Percentiles rank a stretch among this genome's conserved stretches.
phyloP scores from a whole-genome alignment of 768 basidiomycete species.

The Pulveroboletus frians region DNA sequence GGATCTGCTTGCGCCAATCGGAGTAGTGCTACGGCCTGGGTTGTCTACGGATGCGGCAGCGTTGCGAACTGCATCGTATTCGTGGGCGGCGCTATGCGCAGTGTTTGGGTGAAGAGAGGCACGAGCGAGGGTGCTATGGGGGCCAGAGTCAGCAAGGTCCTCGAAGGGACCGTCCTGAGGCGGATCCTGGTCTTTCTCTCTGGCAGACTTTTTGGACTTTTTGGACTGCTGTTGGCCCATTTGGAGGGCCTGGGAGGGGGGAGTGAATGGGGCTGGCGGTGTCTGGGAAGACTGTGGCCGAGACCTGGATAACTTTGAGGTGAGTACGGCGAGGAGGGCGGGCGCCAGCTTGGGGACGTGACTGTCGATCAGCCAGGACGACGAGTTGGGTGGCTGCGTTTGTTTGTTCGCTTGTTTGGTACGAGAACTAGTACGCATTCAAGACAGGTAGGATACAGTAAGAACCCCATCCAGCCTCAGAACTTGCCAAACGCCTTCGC shows the following conservation, averaged over 20 bases:
- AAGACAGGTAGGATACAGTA: constrained; percentile 20
- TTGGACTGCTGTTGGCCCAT: constrained; percentile 87
- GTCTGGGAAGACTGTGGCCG: constrained; percentile 72
- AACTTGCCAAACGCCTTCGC: constrained; percentile 95
- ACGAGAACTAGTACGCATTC: background rate
- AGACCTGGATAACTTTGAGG: constrained; percentile 63
- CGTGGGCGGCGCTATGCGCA: constrained; percentile 36
- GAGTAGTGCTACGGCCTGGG: constrained; percentile 30
- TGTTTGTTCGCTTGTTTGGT: constrained; percentile 34
- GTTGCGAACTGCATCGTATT: constrained; percentile 31
- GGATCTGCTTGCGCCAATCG: constrained; percentile 38
- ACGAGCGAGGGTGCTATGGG: constrained; percentile 43
- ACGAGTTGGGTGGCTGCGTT: constrained; percentile 25
- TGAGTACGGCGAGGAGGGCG: constrained; percentile 70
- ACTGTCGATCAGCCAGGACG: constrained; percentile 26
- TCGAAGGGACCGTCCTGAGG: constrained; percentile 39
- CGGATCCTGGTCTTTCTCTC: constrained; percentile 62
- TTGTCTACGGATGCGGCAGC: constrained; percentile 31
- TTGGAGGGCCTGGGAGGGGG: constrained; percentile 37
- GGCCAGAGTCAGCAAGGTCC: constrained; percentile 32
- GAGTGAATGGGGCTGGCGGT: constrained; percentile 46
- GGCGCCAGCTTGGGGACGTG: constrained; percentile 66
- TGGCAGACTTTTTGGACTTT: constrained; percentile 66
- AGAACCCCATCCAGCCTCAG: constrained; percentile 33
- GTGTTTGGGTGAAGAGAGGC: constrained; percentile 37